Base-by-base conservation (phyloP, 352 stramenopile genomes). In the Peronospora farinosa region DNA sequence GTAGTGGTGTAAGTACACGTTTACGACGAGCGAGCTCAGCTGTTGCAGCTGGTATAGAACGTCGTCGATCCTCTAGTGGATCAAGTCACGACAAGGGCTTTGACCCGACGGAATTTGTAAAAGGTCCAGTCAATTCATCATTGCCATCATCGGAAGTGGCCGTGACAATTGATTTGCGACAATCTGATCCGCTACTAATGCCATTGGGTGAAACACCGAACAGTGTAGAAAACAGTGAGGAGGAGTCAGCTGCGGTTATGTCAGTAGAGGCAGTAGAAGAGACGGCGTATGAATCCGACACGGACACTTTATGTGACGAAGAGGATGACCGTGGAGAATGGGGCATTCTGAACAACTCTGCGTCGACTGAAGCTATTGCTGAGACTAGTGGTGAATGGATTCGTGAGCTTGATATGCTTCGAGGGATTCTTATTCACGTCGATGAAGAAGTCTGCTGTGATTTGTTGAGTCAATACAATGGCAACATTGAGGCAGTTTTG, bases 261-360 rank as follows among this genome's bases (percentile, higher is more conserved):
- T 46, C 32, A 10, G 50, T 39, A 15, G 43, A 47, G 11, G 38
- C 48, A 32, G 12, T 3, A 1, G 62, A 64, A 40, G 58, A 69
- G 12, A 49, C 35, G 25, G 49, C 36, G 1, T 75, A 78, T 31
- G 72, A 72, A 40, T 89, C 78, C 7, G 78, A 89, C 48, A 63
- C 76, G 0, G 78, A 89, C 30, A 89, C 69, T 3, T 62, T 71
- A 28, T 86, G 72, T 17, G 77, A 86, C 38, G 72, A 83, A 15
- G 66, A 74, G 9, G 65, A 75, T 1, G 70, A 75, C 21, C 61
- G 44, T 7, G 69, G 23, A 27, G 23, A 80, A 7, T 86, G 70
- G 74, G 65, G 79, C 35, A 39, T 87, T n/a, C 61, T 79, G 5
- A 36, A 64, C 10, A 64, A 43, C 21, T 58, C 43, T 23, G 51